phyloP scores from a whole-genome alignment of 2,329 filamentous ascomycete genomes.

The Phialemoniopsis sp. region DNA sequence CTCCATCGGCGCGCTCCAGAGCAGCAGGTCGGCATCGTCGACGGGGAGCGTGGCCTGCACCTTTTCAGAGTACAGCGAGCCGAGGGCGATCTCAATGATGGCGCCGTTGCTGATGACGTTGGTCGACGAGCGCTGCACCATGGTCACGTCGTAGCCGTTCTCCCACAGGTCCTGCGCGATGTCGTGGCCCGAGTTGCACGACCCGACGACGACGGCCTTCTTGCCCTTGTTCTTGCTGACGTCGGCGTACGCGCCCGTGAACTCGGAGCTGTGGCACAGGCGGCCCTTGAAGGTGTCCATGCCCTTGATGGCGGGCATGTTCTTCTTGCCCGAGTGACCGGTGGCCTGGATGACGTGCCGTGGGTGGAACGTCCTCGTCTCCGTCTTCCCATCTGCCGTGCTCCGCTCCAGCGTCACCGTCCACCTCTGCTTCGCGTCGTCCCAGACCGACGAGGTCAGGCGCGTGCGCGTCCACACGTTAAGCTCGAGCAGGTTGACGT shows the following conservation, averaged over 20 bases:
- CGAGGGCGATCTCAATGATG: slow-evolving; percentile 44
- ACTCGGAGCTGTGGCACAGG: slow-evolving; percentile 50
- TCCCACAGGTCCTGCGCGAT: slow-evolving; percentile 56
- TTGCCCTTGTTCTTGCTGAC: slow-evolving; percentile 29
- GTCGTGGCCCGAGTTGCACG: slow-evolving; percentile 56
- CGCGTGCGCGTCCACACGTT: slow-evolving; percentile 60
- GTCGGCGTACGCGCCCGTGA: slow-evolving; percentile 32
- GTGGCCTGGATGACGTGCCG: slow-evolving; percentile 64
- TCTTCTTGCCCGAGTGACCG: slow-evolving; percentile 64
- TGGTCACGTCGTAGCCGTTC: slow-evolving; percentile 54
- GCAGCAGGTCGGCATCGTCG: slow-evolving; percentile 54
- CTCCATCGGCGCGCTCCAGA: slow-evolving; percentile 43
- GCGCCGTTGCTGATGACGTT: slow-evolving; percentile 46
- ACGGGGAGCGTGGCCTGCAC: slow-evolving; percentile 32
- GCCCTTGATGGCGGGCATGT: slow-evolving; percentile 53
- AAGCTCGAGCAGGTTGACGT: slow-evolving; percentile 61
- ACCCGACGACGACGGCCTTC: slow-evolving; percentile 52
- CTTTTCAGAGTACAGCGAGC: slow-evolving; percentile 29
- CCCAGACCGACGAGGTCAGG: slow-evolving; percentile 42
- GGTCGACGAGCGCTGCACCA: slow-evolving; percentile 56
- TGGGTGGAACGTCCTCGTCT: slow-evolving; percentile 53
- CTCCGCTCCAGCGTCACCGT: slow-evolving; percentile 47
- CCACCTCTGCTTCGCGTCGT: slow-evolving; percentile 47
- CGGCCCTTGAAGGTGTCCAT: slow-evolving; percentile 46
- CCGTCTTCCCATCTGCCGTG: slow-evolving; percentile 35